Evolutionary conservation across 768 basidiomycete species (phyloP), one percentile per base, ranked within the genome.

Genomic region (Naganishia onofrii): DNA sequence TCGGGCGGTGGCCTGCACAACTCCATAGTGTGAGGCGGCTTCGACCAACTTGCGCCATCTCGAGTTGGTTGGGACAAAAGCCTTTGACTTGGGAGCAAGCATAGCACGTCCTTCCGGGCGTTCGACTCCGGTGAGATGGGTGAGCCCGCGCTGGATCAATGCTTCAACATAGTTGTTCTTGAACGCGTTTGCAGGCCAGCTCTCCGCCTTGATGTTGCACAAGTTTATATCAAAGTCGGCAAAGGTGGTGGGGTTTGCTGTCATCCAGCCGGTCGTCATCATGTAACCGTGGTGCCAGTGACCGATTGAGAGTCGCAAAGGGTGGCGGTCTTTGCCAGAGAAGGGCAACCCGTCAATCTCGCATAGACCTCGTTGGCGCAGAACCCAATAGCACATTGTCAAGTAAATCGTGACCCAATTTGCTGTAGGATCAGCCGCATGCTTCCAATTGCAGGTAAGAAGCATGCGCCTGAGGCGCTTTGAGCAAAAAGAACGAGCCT

Each of bases 191-290:
- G 54, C 54, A 17, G 26, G 26, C 54, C 54, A 55, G 26, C 21
- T 55, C 29, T 55, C 54, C 15, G 54, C 54, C 32, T 55, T 55
- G 54, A 55, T 55, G 29, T 55, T 55, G 54, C 54, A 55, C 15
- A 55, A 34, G 29, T 19, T 55, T 7, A 31, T 34, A 29, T 31
- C 54, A 34, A 55, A 55, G 26, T 55, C 26, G 29, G 54, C 23
- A 17, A 55, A 55, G 29, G 15, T 13, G 29, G 28, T 29, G 17
- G 54, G 54, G 17, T 31, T 19, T 29, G 54, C 26, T 17, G 29
- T 55, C 21, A 28, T 19, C 54, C 54, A 55, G 23, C 54, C 54
- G 17, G 32, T 34, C 6, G 54, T 55, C 54, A 55, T 55, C 54
- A 55, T 55, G 29, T 19, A 10, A 34, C 26, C 26, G 54, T 55